Conservation (phyloP, 2,329 filamentous ascomycete genomes). For the Cladosporium sp. region DNA sequence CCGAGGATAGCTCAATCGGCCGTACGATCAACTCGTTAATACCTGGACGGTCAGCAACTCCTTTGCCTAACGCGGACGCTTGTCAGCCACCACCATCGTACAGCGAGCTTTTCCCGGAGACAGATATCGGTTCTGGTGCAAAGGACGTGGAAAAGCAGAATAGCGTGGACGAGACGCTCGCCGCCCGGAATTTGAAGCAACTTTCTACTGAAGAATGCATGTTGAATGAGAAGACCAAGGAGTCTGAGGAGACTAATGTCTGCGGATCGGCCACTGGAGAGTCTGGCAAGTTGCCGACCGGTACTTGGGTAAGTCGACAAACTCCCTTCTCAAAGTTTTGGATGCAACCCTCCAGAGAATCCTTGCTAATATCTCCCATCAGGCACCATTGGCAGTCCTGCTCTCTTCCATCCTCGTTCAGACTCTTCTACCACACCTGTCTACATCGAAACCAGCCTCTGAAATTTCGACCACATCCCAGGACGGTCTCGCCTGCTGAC, state of each 20-base stretch:
- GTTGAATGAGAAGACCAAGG: not conserved
- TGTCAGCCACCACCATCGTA: constrained; percentile 7
- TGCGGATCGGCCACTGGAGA: not conserved
- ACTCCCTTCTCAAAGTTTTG: no score
- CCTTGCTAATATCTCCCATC: not conserved
- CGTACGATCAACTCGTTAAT: constrained; percentile 6
- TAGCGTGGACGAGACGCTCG: not conserved
- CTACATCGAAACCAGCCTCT: not conserved
- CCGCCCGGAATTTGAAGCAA: not conserved
- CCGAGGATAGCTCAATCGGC: not conserved
- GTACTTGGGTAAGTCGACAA: constrained; percentile 1
- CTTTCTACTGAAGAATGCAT: not conserved
- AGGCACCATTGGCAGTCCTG: constrained; percentile 3
- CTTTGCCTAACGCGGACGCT: not conserved
- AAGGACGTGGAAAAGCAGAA: not conserved
- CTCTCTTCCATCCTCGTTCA: constrained; percentile 3
- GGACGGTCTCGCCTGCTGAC: not conserved
- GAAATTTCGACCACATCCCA: not conserved
- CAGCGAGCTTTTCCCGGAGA: constrained; percentile 9
- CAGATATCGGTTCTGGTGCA: no score
- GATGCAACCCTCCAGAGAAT: not conserved
- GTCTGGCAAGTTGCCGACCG: not conserved
- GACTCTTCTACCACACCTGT: constrained; percentile 2
- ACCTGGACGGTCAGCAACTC: not conserved
- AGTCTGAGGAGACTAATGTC: not conserved